Conservation (phyloP, 441 rosid genomes). For the Gossypium schwendimanii region DNA sequence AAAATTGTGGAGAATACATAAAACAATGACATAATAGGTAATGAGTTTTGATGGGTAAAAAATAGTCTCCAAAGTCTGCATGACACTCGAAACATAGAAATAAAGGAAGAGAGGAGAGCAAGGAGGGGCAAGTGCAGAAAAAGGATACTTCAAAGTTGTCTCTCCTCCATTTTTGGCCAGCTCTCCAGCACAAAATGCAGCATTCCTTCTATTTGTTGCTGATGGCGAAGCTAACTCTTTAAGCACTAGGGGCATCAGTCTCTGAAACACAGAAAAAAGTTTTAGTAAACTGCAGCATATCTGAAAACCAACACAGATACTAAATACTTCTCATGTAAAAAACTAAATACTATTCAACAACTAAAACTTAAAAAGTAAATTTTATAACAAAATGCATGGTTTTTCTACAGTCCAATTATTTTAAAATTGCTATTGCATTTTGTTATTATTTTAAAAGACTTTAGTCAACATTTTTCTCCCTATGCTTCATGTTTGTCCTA, state of each 20-base stretch:
- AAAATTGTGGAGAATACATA: not conserved
- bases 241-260: constrained; percentile 82
- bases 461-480: not conserved
- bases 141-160: constrained; percentile 79
- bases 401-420: not conserved
- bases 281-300: constrained; percentile 16
- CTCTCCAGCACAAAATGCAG: constrained; percentile 97
- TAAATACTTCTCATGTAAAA: not conserved
- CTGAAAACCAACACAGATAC: constrained; percentile 10
- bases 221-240: constrained; percentile 80
- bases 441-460: not conserved
- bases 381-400: constrained; percentile 1
- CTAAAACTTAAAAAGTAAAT: not conserved
- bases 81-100: not conserved
- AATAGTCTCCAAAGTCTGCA: not conserved
- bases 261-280: constrained; percentile 43
- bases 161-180: constrained; percentile 93
- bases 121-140: not conserved
- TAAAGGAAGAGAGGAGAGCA: not conserved
- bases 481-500: not conserved
- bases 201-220: constrained; percentile 93
- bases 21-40: not conserved
- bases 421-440: not conserved
- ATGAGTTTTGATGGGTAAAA: not conserved
- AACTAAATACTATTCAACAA: not conserved